phyloP scores from a whole-genome alignment of 768 basidiomycete species.

The Neoboletus brunneissimus region DNA sequence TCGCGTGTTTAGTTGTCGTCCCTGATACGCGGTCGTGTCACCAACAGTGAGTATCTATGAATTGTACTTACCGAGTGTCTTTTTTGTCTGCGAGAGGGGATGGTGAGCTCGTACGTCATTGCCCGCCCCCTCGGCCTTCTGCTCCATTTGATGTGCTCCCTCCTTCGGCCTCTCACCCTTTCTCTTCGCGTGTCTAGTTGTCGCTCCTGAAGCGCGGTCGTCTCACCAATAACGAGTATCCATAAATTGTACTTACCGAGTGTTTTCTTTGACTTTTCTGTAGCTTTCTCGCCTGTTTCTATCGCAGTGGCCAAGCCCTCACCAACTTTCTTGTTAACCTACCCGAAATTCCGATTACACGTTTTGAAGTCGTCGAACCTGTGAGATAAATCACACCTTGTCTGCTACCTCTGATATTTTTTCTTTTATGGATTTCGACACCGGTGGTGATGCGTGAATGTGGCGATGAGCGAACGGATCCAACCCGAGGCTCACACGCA shows the following conservation, averaged over 20 bases:
- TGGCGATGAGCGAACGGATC: constrained; percentile 13
- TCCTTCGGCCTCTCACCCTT: constrained; percentile 2
- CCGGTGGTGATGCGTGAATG: constrained; percentile 32
- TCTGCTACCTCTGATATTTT: constrained; percentile 38
- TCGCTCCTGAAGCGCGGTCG: background rate
- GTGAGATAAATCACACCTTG: constrained; percentile 27
- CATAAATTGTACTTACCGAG: constrained; percentile 24
- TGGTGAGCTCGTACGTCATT: background rate
- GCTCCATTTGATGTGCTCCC: constrained; percentile 2
- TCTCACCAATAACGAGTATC: background rate
- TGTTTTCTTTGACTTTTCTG: constrained; percentile 37
- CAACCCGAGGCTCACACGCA: background rate
- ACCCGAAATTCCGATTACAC: background rate
- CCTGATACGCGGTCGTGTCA: background rate
- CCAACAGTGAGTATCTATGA: background rate
- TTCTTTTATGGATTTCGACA: constrained; percentile 37
- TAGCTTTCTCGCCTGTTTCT: constrained; percentile 41
- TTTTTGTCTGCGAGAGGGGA: constrained; percentile 26
- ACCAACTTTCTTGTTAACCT: constrained; percentile 43
- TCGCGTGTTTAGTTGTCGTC: background rate
- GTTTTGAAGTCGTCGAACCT: background rate
- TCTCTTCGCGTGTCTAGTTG: constrained; percentile 1
- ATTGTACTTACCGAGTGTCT: constrained; percentile 30
- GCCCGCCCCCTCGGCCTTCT: constrained; percentile 12
- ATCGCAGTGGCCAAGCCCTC: constrained; percentile 39